Conservation (phyloP, 768 basidiomycete species). For the Lyophyllum atratum region DNA sequence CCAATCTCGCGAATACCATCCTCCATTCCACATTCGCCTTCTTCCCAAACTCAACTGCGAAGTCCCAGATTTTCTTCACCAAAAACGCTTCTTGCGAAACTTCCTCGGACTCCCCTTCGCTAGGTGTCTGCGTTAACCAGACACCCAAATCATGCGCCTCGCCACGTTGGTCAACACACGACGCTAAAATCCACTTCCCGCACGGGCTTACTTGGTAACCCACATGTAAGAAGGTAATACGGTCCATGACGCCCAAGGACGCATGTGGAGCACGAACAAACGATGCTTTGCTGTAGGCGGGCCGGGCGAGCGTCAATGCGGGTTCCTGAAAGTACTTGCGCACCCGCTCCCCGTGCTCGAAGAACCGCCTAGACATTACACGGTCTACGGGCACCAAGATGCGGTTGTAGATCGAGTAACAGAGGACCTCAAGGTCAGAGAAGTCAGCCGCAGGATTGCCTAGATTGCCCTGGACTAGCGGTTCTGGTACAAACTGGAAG, state of each 20-base stretch:
- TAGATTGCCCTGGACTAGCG: slow-evolving; percentile 50
- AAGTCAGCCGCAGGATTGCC: slow-evolving; percentile 43
- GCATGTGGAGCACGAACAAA: slow-evolving; percentile 37
- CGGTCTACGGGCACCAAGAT: slow-evolving; percentile 63
- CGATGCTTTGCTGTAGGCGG: slow-evolving; percentile 37
- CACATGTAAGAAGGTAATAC: slow-evolving; percentile 66
- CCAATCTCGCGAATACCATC: slow-evolving; percentile 70
- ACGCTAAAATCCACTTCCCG: slow-evolving; percentile 77
- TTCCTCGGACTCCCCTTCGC: slow-evolving; percentile 19
- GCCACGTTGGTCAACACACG: slow-evolving; percentile 77
- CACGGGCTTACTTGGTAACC: slow-evolving; percentile 69
- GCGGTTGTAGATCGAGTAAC: slow-evolving; percentile 71
- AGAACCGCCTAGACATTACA: slow-evolving; percentile 54
- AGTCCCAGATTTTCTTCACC: slow-evolving; percentile 69
- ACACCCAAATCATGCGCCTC: slow-evolving; percentile 71
- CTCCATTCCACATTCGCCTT: slow-evolving; percentile 81
- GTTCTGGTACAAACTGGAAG: slow-evolving; percentile 76
- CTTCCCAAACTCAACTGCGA: slow-evolving; percentile 60
- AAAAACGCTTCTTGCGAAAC: slow-evolving; percentile 40
- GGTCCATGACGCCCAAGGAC: slow-evolving; percentile 45
- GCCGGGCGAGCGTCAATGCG: slow-evolving; percentile 62
- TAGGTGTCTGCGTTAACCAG: slow-evolving; percentile 58
- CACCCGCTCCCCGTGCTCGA: slow-evolving; percentile 37
- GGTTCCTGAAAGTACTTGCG: slow-evolving; percentile 64
- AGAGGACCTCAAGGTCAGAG: slow-evolving; percentile 50